Base-by-base conservation (phyloP, 257 asterid species). In the Przewalskia tangutica region DNA sequence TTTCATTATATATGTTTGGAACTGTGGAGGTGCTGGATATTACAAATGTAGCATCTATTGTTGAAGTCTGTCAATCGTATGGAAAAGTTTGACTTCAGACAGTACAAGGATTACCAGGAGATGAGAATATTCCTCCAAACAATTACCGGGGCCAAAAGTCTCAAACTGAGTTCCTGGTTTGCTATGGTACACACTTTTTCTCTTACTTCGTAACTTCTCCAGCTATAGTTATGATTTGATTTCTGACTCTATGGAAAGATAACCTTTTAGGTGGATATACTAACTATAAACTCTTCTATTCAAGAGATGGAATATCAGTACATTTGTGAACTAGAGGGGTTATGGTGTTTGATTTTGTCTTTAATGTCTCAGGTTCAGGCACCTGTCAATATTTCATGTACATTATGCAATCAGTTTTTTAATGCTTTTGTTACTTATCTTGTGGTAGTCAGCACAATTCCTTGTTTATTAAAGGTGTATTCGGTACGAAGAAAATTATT, bases 1-100 rank as follows among this genome's bases (percentile, higher is more conserved):
- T 81, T 42, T 83, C 86, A 9, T 38, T 86, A 40, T 60, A 77
- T 9, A 66, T 83, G 20, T 4, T 40, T n/a, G 85, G 86, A 8
- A 66, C 82, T 68, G 38, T 81, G 46, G 81, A 64, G 6, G 60
- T 55, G 8, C 60, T 55, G 60, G 60, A 55, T 55, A 55, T 84
- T 53, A 18, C 62, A 36, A 6, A 34, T 18, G 81, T 71, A 46
- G 18, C 81, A 80, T 79, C 86, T 58, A 10, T 80, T 50, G 81
- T 80, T 46, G 83, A 85, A 55, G 27, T 85, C 81, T 23, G 38
- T 85, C 67, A 9, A 0, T 34, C 76, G 14, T 58, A 36, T 44
- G 54, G 16, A 50, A 23, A 5, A 77, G 10, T 82, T 82, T 40
- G 66, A 23, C 53, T 58, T 73, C 14, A 50, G 12, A 17, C 62